These are phyloP conservation scores for Chlorella sp. DNA, from an alignment of 139 green algal genomes.

Conservation along the genomic window DNA sequence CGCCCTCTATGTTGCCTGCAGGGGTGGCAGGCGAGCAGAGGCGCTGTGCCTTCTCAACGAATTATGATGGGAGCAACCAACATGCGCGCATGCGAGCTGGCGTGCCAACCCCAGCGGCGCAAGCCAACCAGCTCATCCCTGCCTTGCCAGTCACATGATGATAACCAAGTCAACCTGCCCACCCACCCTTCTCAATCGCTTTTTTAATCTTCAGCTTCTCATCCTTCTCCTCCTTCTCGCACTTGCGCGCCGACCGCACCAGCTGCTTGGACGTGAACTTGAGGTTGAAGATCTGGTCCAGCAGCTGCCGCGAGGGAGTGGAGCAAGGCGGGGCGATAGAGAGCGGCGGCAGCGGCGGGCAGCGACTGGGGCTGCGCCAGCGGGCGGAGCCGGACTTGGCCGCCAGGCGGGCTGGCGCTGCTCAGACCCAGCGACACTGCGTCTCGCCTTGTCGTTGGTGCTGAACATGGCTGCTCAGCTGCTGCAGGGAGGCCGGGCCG, in stretches of 20 bases:
- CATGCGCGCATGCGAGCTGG: too few species aligned
- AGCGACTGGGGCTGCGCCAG: not conserved
- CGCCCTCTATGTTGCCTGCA: conserved; percentile 90
- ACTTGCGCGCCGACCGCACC: conserved; percentile 74
- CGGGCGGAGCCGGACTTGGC: not conserved
- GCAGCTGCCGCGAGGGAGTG: conserved; percentile 37
- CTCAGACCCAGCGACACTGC: too few species aligned
- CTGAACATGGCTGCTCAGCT: conserved; percentile 21
- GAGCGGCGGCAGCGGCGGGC: not conserved
- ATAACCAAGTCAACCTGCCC: too few species aligned
- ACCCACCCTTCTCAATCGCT: conserved; percentile 93
- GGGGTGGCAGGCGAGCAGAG: too few species aligned
- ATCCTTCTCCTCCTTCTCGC: conserved; percentile 96
- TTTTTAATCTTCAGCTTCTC: conserved; percentile 96
- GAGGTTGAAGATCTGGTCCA: conserved; percentile 97
- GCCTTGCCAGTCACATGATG: too few species aligned
- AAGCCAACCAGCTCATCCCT: too few species aligned
- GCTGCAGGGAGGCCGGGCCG: too few species aligned
- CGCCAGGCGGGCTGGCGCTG: too few species aligned
- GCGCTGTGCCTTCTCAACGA: too few species aligned
- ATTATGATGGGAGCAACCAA: too few species aligned
- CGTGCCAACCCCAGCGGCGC: too few species aligned
- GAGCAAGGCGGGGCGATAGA: too few species aligned
- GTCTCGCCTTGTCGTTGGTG: conserved; percentile 29
- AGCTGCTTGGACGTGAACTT: conserved; percentile 97